A percentile compares a stretch with the other conserved stretches of the same genome.
phyloP scores from a whole-genome alignment of 2,329 filamentous ascomycete species.

The Mollisiaceae sp. region DNA sequence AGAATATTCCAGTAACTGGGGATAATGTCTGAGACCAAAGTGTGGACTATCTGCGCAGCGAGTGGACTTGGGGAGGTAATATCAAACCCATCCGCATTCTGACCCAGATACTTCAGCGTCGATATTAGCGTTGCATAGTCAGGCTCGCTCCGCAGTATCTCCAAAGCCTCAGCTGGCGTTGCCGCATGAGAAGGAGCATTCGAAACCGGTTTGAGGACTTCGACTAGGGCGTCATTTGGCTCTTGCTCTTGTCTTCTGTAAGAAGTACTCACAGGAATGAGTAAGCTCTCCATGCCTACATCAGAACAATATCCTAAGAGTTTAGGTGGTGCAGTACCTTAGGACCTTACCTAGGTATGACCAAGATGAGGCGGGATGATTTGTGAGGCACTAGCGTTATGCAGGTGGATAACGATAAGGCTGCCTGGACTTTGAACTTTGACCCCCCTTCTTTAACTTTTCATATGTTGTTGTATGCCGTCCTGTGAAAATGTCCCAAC shows the following conservation, averaged over 20 bases:
- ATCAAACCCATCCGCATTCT: constrained; percentile 51
- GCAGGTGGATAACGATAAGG: constrained; percentile 35
- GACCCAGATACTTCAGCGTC: constrained; percentile 57
- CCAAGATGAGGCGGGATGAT: background rate
- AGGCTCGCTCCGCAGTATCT: constrained; percentile 65
- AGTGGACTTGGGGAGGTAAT: constrained; percentile 68
- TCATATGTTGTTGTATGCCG: background rate
- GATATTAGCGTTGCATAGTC: constrained; percentile 60
- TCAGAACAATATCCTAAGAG: constrained; percentile 3
- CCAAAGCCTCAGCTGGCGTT: constrained; percentile 56
- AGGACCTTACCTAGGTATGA: no score
- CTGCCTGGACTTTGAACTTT: constrained; percentile 9
- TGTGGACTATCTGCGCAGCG: constrained; percentile 75
- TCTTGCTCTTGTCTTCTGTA: constrained; percentile 34
- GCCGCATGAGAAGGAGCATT: constrained; percentile 27
- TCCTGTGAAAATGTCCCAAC: constrained; percentile 35
- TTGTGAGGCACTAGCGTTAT: constrained; percentile 19
- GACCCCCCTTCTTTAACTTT: background rate
- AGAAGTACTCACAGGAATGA: constrained; percentile 52
- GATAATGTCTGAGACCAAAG: constrained; percentile 74
- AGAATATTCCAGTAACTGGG: constrained; percentile 82
- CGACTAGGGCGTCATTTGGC: constrained; percentile 31
- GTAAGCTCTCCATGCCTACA: constrained; percentile 53
- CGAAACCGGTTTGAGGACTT: constrained; percentile 23
- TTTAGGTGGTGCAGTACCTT: background rate